Conservation (phyloP, 192 early-diverging fungal species). For the Podila minutissima region DNA sequence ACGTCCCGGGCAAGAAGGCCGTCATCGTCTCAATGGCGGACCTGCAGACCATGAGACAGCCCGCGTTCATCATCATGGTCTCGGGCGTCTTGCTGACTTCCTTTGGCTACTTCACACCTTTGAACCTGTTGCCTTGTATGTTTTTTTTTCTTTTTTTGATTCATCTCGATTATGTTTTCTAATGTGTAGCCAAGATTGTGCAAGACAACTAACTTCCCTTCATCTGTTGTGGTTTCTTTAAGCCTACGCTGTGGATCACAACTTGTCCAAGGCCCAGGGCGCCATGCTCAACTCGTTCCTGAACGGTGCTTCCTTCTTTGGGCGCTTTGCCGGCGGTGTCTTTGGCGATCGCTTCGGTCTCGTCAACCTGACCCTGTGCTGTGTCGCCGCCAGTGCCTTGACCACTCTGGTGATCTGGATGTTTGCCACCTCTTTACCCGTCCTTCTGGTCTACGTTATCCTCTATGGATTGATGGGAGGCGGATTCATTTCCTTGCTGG, state of each 20-base stretch:
- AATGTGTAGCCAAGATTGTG: conserved; percentile 4
- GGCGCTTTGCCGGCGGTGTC: conserved; percentile 55
- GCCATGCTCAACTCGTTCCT: conserved; percentile 53
- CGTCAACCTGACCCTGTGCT: conserved; percentile 50
- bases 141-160: conserved; percentile 4
- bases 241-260: conserved; percentile 46
- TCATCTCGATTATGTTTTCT: conserved; percentile 5
- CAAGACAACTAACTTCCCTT: not conserved
- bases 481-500: conserved; percentile 53
- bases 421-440: conserved; percentile 49
- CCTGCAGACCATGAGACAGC: conserved; percentile 48
- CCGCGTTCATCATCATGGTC: conserved; percentile 52
- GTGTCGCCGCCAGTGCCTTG: conserved; percentile 51
- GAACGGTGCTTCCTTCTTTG: conserved; percentile 59
- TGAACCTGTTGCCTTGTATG: conserved; percentile 32
- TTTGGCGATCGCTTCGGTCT: conserved; percentile 59
- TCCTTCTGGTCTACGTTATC: conserved; percentile 54
- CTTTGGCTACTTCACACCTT: conserved; percentile 56
- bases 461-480: conserved; percentile 60
- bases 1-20: conserved; percentile 9
- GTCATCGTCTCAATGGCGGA: conserved; percentile 46
- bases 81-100: conserved; percentile 53
- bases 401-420: conserved; percentile 58
- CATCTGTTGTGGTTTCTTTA: conserved; percentile 5
- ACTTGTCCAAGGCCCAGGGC: conserved; percentile 27